These are phyloP conservation scores for Endoconidiophora laricicola DNA, from an alignment of 2,329 filamentous ascomycete genomes.

Conservation along the genomic window DNA sequence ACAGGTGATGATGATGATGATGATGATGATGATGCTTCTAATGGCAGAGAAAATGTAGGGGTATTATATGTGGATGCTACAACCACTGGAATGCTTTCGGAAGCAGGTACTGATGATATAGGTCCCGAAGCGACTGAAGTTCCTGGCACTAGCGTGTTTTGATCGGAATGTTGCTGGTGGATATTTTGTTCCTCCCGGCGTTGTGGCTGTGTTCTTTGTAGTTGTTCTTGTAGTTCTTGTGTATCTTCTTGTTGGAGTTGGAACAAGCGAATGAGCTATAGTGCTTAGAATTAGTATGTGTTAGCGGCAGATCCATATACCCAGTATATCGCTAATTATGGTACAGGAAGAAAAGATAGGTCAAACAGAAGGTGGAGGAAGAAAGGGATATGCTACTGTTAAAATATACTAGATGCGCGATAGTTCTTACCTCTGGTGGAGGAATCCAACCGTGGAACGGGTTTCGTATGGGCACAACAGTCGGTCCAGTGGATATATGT, in stretches of 20 bases:
- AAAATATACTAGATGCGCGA: background rate
- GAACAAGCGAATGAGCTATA: no score
- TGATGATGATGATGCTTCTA: background rate
- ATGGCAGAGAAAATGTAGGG: background rate
- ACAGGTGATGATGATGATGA: background rate
- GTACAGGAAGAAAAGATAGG: background rate
- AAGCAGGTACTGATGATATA: background rate
- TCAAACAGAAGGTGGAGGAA: background rate
- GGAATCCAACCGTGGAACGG: conserved; percentile 37
- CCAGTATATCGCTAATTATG: no score
- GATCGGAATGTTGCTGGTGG: conserved; percentile 3
- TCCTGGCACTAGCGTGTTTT: background rate
- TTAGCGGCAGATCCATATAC: no score
- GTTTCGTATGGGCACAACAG: conserved; percentile 37
- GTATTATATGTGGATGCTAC: background rate
- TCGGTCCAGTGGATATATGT: conserved; percentile 40
- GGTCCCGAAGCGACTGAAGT: no score
- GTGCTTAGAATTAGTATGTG: no score
- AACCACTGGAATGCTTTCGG: conserved; percentile 5
- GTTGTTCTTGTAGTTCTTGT: no score
- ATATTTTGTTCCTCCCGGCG: no score
- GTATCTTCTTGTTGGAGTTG: no score
- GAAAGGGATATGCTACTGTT: background rate
- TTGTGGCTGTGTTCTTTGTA: no score
- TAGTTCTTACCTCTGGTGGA: conserved; percentile 21